phyloP scores from a whole-genome alignment of 768 basidiomycete genomes.

The Amanita molliuscula region DNA sequence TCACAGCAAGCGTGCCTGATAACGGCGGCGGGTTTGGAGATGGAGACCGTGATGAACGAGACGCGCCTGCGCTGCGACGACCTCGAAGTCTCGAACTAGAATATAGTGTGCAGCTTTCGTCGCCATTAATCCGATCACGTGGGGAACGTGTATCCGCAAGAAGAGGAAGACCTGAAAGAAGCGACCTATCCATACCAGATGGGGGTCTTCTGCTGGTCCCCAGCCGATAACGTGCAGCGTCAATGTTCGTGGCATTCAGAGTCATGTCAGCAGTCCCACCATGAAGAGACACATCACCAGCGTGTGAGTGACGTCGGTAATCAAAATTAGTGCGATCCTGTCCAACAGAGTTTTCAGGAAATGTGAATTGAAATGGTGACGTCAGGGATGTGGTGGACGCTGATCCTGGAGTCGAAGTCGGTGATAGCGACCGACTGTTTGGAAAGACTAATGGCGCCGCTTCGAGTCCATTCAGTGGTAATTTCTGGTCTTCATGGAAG shows the following conservation, averaged over 20 bases:
- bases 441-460: slow-evolving; percentile 50
- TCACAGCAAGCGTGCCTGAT: slow-evolving; percentile 79
- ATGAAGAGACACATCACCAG: slow-evolving; percentile 58
- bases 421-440: slow-evolving; percentile 64
- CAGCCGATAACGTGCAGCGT: slow-evolving; percentile 53
- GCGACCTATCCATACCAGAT: slow-evolving; percentile 34
- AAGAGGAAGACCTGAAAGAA: slow-evolving; percentile 30
- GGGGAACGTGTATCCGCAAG: slow-evolving; percentile 41
- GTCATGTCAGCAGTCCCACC: slow-evolving; percentile 69
- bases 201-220: slow-evolving; percentile 32
- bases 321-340: slow-evolving; percentile 58
- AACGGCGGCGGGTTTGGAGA: slow-evolving; percentile 37
- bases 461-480: slow-evolving; percentile 38
- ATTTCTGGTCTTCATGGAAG: slow-evolving; percentile 49
- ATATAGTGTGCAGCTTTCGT: slow-evolving; percentile 39
- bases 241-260: slow-evolving; percentile 35
- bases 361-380: slow-evolving; percentile 58
- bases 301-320: slow-evolving; percentile 47
- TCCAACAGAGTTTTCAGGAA: slow-evolving; percentile 39
- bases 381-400: slow-evolving; percentile 56
- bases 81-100: slow-evolving; percentile 32
- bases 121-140: slow-evolving; percentile 45
- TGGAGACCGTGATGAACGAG: slow-evolving; percentile 40
- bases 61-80: slow-evolving; percentile 32
- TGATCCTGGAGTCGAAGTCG: slow-evolving; percentile 50